Conservation (phyloP, 495 filamentous ascomycete species). For the Aspergillus baeticus region DNA sequence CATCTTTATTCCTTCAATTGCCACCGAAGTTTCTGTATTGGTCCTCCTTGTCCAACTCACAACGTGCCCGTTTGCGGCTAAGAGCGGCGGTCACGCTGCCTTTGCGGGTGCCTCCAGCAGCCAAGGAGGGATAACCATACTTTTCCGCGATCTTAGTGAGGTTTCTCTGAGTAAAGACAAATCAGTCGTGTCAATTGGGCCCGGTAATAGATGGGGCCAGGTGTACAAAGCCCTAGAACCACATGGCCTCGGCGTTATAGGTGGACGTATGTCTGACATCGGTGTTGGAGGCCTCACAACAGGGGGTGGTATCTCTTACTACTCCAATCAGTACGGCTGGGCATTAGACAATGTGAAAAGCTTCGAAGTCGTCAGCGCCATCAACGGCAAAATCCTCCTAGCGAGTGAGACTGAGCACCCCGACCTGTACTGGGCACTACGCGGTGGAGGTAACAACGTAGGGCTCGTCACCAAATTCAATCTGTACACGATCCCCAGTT, state of each 20-base stretch:
- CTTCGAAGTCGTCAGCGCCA: slow-evolving; percentile 38
- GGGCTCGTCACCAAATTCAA: slow-evolving; percentile 50
- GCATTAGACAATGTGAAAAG: slow-evolving; percentile 46
- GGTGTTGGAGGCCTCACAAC: slow-evolving; percentile 37
- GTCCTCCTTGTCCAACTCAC: slow-evolving; percentile 20
- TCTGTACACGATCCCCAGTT: slow-evolving; percentile 28
- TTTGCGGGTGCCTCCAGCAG: slow-evolving; percentile 27
- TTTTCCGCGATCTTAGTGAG: slow-evolving; percentile 10
- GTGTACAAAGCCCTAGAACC: slow-evolving; percentile 53
- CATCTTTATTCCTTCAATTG: slow-evolving; percentile 23
- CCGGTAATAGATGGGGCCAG: slow-evolving; percentile 37
- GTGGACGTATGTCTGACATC: slow-evolving; percentile 32
- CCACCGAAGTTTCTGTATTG: slow-evolving; percentile 22
- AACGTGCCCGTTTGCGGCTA: slow-evolving; percentile 41
- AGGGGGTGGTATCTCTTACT: slow-evolving; percentile 27
- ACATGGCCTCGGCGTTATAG: slow-evolving; percentile 39
- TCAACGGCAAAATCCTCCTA: slow-evolving; percentile 37
- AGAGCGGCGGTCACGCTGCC: slow-evolving; percentile 43
- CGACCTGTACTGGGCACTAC: slow-evolving; percentile 53
- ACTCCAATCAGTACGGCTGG: slow-evolving; percentile 18
- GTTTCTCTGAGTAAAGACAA: slow-evolving; percentile 3
- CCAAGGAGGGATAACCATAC: slow-evolving; percentile 30
- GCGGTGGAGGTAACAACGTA: slow-evolving; percentile 51
- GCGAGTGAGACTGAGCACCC: slow-evolving; percentile 34
- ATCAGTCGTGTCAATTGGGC: slow-evolving; percentile 25